phyloP scores from a whole-genome alignment of 352 stramenopile species.

The Plasmopara viticola region DNA sequence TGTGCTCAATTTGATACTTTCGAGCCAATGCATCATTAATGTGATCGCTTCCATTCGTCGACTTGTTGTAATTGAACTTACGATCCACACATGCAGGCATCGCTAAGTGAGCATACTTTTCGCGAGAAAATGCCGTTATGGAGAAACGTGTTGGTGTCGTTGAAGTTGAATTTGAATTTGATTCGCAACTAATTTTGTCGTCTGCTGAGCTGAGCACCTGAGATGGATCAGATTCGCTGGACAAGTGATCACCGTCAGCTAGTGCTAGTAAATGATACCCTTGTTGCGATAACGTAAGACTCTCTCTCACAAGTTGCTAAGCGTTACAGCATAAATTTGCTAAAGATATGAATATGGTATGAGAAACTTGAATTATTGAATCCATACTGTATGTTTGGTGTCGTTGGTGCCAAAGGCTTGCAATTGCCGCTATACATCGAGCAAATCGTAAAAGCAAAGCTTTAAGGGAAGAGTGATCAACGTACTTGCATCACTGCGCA shows the following conservation, averaged over 20 bases:
- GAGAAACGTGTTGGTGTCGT: conserved; percentile 30
- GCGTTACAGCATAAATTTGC: not conserved
- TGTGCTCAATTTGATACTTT: conserved; percentile 46
- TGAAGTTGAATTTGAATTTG: not conserved
- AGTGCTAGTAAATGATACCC: conserved; percentile 45
- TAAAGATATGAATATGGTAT: not conserved
- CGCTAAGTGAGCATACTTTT: conserved; percentile 10
- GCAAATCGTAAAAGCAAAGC: not conserved
- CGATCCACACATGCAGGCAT: conserved; percentile 6
- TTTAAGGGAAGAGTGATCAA: not conserved
- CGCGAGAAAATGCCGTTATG: conserved; percentile 29
- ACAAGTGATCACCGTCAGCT: conserved; percentile 16
- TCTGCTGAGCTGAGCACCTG: conserved; percentile 15
- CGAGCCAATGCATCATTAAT: conserved; percentile 24
- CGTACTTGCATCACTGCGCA: conserved; percentile 31
- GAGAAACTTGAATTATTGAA: not conserved
- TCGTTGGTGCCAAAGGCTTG: conserved; percentile 14
- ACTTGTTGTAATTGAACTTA: conserved; percentile 23
- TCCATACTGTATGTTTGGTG: conserved; percentile 13
- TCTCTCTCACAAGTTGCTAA: conserved; percentile 35
- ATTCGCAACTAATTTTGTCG: not conserved
- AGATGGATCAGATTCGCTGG: conserved; percentile 14
- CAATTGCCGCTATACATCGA: conserved; percentile 14
- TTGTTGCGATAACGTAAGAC: conserved; percentile 41
- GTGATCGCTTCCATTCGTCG: conserved; percentile 25